Evolutionary conservation across 2,329 filamentous ascomycete genomes (phyloP), one percentile per base, ranked within the genome.

Genomic region (Colletotrichum ledebouriae): DNA sequence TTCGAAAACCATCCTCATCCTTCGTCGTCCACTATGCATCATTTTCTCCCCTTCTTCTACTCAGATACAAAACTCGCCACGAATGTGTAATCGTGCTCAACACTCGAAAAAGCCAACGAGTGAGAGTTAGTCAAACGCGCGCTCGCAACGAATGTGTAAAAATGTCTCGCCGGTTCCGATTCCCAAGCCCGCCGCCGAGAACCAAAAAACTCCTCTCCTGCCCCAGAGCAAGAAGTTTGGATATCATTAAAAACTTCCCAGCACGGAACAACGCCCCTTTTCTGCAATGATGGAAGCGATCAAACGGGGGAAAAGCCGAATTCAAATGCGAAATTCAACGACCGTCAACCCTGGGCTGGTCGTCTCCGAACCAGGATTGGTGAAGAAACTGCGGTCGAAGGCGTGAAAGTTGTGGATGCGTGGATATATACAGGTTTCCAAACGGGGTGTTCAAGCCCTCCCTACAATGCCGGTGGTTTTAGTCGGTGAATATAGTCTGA

Each of bases 401-500:
- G 63, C 50, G 52, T 69, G 29, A 46, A 67, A 37, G 57, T 69
- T 56, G 63, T 67, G 58, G 57, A 53, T 62, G 42, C 33, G 57
- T 69, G 50, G 57, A 53, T 70, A 70, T 70, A 34, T 70, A 70
- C 68, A 70, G 15, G 50, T 44, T 66, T 67, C 63, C 57, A 37
- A 67, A 58, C n/a, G 39, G 52, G 42, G 44, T 12, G 20, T 15
- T 29, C 20, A 42, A 49, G 37, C 65, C 56, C 60, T 56, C 56
- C 29, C 7, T 29, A 29, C 47, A 46, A 59, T 44, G 50, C 25
- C 44, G 22, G 52, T 15, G n/a, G 7, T 34, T 34, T 70, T 76
- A 34, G 66, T 87, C 86, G 65, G 83, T 82, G 77, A 98, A 98
- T 69, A 98, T 92, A 73, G 86, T 88, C 75, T 93, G 88, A 77